Base-by-base conservation (phyloP, 257 asterid species). In the Thymus quinquecostatus region DNA sequence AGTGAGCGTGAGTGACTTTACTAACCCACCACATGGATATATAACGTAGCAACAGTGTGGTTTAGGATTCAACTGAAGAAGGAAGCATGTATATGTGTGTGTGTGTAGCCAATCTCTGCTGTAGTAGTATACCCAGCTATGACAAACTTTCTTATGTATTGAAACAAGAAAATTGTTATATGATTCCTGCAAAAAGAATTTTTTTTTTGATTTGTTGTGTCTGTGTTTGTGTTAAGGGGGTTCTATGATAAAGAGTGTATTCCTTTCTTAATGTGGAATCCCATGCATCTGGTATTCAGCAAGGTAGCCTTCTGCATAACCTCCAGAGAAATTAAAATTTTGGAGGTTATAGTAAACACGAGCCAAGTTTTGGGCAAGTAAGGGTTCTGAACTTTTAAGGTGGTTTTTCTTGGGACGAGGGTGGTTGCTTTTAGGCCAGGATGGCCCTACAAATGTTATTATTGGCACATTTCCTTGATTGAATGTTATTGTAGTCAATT, bases 391-490 rank as follows among this genome's bases (percentile, higher is more conserved):
- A 48, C 43, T 49, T 36, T 21, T 44, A 53, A 66, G 63, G 14
- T 58, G 40, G 49, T 13, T 13, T 36, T 13, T 48, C 60, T 67
- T 67, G 47, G 54, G n/a, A 4, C 1, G 28, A 51, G 53, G 55
- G 30, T n/a, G 54, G 59, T 4, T 43, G 21, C 30, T 64, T n/a
- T 56, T 43, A 57, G 48, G 59, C 27, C 43, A 21, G 10, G 5
- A 48, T 60, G 34, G 36, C 49, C 27, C 11, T 29, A 54, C 48
- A 30, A 65, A 34, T 71, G 30, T 49, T 30, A 56, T 68, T 72
- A 14, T 50, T 55, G 30, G 10, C 74, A 38, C 53, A 8, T 56
- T 63, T 30, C n/a, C 32, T 60, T 71, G 33, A 70, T 60, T 61
- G 28, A 13, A 59, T 60, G 76, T 43, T 53, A 6, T 50, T 21